Base-by-base conservation (phyloP, 352 stramenopile genomes). In the Phytophthora colocasiae region DNA sequence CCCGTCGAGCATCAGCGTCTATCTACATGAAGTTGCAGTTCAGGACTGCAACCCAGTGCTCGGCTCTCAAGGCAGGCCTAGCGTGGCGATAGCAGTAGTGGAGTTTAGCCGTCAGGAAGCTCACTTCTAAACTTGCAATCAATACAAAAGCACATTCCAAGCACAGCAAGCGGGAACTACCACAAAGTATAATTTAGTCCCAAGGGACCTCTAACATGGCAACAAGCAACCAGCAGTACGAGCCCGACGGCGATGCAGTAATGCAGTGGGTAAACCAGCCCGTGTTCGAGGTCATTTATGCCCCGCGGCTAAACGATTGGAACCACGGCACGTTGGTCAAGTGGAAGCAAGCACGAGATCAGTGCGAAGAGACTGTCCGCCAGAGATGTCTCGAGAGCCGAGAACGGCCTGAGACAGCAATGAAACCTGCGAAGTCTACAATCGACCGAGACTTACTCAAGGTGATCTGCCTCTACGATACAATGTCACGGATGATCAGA, bases 171-270 rank as follows among this genome's bases (percentile, higher is more conserved):
- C 27, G 27, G 27, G n/a, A 31, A 31, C 27, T 31, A 31, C 27
- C 27, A 31, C 27, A 31, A 91, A 55, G 83, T 93, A 78, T 47
- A 47, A 3, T 47, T 47, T 47, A 47, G 41, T 47, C 41, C 41
- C 10, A 15, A 47, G 41, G 41, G 41, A 47, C 41, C 1, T n/a
- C 19, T 5, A 29, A 4, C 2, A 47, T 47, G 41, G 17, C 41
- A 29, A 47, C 2, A 0, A 27, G 2, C 17, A 47, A 17, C 2
- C n/a, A 26, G 4, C 41, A 47, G 17, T 47, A 47, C n/a, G 17
- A 47, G 12, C n/a, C 41, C 4, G 41, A 47, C 12, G 17, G 41
- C 6, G 41, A 32, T 7, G 17, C 6, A 10, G 41, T 29, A 17
- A 47, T 47, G 17, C 6, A 47, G 15, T 47, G n/a, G 0, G 41